A percentile compares a stretch with the other conserved stretches of the same genome.
phyloP scores from a whole-genome alignment of 2,329 filamentous ascomycete genomes.

The Neopestalotiopsis rosae region DNA sequence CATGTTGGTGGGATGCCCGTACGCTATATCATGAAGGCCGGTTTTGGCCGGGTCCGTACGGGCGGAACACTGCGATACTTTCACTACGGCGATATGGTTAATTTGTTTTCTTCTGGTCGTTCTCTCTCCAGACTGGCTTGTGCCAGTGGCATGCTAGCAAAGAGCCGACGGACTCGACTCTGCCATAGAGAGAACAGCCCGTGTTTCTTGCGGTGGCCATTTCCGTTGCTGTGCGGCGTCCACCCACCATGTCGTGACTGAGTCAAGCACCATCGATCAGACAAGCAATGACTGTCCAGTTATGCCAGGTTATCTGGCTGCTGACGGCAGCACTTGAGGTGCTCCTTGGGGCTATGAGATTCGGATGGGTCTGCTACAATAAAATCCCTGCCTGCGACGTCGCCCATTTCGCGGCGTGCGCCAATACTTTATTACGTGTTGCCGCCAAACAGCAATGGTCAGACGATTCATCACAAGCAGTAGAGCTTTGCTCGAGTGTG shows the following conservation, averaged over 20 bases:
- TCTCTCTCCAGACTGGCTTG: not conserved
- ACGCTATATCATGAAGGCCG: not conserved
- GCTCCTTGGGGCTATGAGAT: not conserved
- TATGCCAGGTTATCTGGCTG: not conserved
- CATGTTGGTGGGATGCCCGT: not conserved
- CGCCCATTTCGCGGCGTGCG: not conserved
- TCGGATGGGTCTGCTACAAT: not conserved
- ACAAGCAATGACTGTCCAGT: not conserved
- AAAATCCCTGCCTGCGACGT: not conserved
- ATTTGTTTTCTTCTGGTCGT: not conserved
- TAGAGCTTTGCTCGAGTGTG: not conserved
- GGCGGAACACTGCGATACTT: not conserved
- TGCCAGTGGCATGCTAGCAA: not conserved
- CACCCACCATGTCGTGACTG: constrained; percentile 3
- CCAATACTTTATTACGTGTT: not conserved
- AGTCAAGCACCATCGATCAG: not conserved
- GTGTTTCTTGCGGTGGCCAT: not conserved
- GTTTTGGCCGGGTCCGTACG: not conserved
- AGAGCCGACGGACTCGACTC: not conserved
- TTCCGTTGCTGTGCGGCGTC: constrained; percentile 12
- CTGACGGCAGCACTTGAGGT: not conserved
- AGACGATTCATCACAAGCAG: not conserved
- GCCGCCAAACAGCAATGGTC: not conserved
- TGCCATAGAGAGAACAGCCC: not conserved
- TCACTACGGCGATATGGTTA: not conserved